Evolutionary conservation across 371 early-diverging fungal species (phyloP).

Genomic region (Rhizopus delemar): DNA sequence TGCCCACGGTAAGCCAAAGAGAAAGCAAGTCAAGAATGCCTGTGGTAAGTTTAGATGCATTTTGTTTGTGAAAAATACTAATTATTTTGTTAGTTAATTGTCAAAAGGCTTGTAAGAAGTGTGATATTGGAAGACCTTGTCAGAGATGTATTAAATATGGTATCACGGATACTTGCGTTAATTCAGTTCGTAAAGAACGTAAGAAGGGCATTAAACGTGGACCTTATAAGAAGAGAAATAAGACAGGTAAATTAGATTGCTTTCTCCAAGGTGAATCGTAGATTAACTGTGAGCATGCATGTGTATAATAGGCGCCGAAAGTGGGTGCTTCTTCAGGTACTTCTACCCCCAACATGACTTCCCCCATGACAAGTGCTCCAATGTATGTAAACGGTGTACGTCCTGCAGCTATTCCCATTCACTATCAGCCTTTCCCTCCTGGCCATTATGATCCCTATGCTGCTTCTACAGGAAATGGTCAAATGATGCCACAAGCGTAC

Average conservation of each 20-base stretch:
- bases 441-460: constrained; percentile 37
- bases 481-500: constrained; percentile 42
- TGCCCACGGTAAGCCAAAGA: constrained; percentile 38
- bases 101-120: constrained; percentile 89
- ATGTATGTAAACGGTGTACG: constrained; percentile 34
- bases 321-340: constrained; percentile 34
- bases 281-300: not conserved
- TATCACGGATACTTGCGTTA: constrained; percentile 69
- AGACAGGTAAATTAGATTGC: constrained; percentile 14
- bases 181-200: constrained; percentile 80
- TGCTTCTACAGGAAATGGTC: constrained; percentile 21
- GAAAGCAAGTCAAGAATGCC: constrained; percentile 83
- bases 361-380: constrained; percentile 21
- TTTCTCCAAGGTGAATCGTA: not conserved
- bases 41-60: constrained; percentile 58
- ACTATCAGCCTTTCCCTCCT: constrained; percentile 36
- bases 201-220: constrained; percentile 80
- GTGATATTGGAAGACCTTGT: constrained; percentile 85
- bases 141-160: constrained; percentile 76
- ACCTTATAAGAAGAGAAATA: constrained; percentile 64
- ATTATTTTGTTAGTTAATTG: constrained; percentile 63
- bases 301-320: constrained; percentile 17
- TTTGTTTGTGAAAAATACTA: not conserved
- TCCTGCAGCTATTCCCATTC: constrained; percentile 31
- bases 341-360: constrained; percentile 30